Evolutionary conservation across 306 rosid genomes (phyloP).

Genomic region (Hippophae tibetana): DNA sequence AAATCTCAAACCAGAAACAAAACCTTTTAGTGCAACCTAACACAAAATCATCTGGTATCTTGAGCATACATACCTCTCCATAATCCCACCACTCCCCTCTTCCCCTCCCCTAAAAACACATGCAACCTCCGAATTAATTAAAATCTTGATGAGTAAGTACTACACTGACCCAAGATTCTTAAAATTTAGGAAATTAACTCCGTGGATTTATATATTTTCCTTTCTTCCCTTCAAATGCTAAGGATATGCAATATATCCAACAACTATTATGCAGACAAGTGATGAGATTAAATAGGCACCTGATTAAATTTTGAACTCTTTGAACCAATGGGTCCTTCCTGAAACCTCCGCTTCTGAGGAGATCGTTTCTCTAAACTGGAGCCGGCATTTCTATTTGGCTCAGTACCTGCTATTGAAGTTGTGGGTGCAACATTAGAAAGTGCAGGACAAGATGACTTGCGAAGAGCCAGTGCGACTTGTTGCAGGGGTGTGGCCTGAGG

Average conservation of each 20-base stretch:
- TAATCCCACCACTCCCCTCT: no score
- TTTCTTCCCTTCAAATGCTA: background rate
- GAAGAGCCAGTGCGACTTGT: slow-evolving; percentile 90
- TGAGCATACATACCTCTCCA: no score
- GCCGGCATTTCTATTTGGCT: slow-evolving; percentile 31
- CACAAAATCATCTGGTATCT: no score
- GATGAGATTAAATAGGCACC: slow-evolving; percentile 34
- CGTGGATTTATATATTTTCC: no score
- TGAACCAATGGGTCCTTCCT: slow-evolving; percentile 59
- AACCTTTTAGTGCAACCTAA: no score
- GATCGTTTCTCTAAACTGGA: slow-evolving; percentile 47
- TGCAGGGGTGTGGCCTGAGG: slow-evolving; percentile 94
- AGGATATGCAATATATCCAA: background rate
- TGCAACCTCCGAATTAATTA: no score
- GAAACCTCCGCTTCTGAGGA: slow-evolving; percentile 74
- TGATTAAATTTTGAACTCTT: slow-evolving; percentile 48
- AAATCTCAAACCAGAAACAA: no score
- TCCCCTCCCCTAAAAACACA: no score
- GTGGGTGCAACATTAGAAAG: slow-evolving; percentile 48
- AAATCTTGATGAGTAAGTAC: no score
- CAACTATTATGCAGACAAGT: background rate
- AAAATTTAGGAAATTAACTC: no score
- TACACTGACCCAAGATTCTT: no score
- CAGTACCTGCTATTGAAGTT: slow-evolving; percentile 30
- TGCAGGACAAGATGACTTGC: slow-evolving; percentile 52